Base-by-base conservation (phyloP, 768 basidiomycete genomes). In the Aureoboletus auriporus region DNA sequence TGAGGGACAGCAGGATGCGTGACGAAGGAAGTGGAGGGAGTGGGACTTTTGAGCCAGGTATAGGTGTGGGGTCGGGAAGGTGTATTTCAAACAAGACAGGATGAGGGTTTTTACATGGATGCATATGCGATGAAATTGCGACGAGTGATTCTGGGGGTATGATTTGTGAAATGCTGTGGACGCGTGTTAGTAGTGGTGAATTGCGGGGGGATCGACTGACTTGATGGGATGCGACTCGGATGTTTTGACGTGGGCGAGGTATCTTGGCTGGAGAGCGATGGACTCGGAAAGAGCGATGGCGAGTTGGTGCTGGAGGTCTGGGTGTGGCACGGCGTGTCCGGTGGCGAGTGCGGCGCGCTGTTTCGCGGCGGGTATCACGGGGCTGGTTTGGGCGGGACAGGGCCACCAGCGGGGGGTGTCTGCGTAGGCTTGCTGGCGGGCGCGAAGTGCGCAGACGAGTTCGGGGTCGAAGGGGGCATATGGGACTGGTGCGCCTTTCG, bases 181-280 rank as follows among this genome's bases (percentile, higher is more conserved):
- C 29, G 16, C 13, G 31, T 11, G 49, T 53, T 0, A 58, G 55
- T 27, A 27, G 23, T 16, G 38, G 31, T 33, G 31, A 13, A 13
- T 2, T 5, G 42, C 11, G 13, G 14, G 42, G 16, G 16, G 44
- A n/a, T 33, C 6, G 42, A 70, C 78, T 44, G 52, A 89, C 88
- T 91, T 89, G 62, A 94, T 87, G 7, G 91, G 90, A 66, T 92
- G 90, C 0, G 85, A 78, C 20, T 78, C 73, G 3, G 88, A 90
- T 1, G 89, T 92, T 60, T 89, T 92, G 49, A 84, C 6, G 31
- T 33, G 31, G 31, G 8, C 31, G 9, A 4, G 31, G 31, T 23
- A 4, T 23, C 4, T 23, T 4, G 20, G 35, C 7, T 35, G 53
- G 28, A 35, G 17, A 44, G 51, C 13, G 46, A 56, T 73, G 65